Base-by-base conservation (phyloP, 2,329 filamentous ascomycete species). In the Pseudogymnoascus sp. region DNA sequence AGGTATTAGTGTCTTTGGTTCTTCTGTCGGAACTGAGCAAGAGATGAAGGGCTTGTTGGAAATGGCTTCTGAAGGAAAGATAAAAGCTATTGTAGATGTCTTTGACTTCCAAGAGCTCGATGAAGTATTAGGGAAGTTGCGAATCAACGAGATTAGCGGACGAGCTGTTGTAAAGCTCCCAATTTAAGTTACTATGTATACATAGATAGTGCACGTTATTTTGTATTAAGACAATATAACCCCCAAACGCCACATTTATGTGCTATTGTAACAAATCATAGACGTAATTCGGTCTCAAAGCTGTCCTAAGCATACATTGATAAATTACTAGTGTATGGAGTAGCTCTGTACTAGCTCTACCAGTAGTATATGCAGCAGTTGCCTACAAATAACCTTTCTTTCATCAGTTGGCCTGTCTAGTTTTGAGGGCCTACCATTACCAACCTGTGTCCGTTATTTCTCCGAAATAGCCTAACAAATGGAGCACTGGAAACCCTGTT, bases 1-100 rank as follows among this genome's bases (percentile, higher is more conserved):
- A 19, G 61, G 61, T 13, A 16, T 62, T 14, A 62, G 38, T 11
- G 29, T 62, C 3, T 21, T 62, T 35, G 61, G 61, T 11, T 62
- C 61, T 16, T 50, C 61, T 13, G 61, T 62, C 29, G 61, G 61
- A 19, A 56, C 61, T 13, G 61, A 62, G 24, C 29, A 56, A 24
- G 61, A 62, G 26, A 62, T 62, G 61, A 33, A 47, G 14, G n/a
- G 29, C 6, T 24, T 62, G 10, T 24, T 62, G 21, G 24, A 62
- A 13, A 56, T 62, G 42, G 61, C 61, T 13, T 40, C 35, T 14
- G 31, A 44, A n/a, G 61, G 61, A n/a, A 47, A 62, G n/a, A 33
- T 62, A 16, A 33, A 50, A 31, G 40, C 61, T 6, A 40, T 50
- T 33, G 40, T 62, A 33, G 40, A 62, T 33, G 13, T 62, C n/a